A percentile compares a stretch with the other conserved stretches of the same genome.
Conservation (phyloP, 1,139 yeast genomes). For the Taiozyma sp. region DNA sequence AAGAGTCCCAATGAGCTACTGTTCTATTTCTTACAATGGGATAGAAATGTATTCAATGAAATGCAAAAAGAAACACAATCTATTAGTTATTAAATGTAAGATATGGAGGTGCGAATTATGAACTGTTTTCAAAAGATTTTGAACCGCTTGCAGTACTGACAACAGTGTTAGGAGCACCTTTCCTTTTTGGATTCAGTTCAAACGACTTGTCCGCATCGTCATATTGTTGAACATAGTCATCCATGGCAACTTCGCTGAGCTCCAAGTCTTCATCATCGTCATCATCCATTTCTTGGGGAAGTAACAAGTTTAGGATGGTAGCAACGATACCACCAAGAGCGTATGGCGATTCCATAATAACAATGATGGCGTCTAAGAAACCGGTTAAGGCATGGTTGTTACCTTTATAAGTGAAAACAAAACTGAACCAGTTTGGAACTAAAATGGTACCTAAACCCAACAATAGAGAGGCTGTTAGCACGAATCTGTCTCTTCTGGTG, state of each 20-base stretch:
- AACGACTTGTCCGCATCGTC: constrained; percentile 5
- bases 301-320: constrained; percentile 58
- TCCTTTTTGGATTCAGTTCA: constrained; percentile 3
- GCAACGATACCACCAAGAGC: constrained; percentile 83
- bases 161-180: not conserved
- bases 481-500: constrained; percentile 83
- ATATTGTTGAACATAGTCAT: constrained; percentile 14
- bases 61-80: not conserved
- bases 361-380: constrained; percentile 71
- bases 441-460: constrained; percentile 79
- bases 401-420: constrained; percentile 77
- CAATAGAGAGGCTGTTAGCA: constrained; percentile 68
- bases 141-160: not conserved
- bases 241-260: constrained; percentile 14
- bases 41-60: not conserved
- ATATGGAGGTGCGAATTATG: not conserved
- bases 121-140: not conserved
- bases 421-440: constrained; percentile 67
- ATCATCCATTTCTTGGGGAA: constrained; percentile 68
- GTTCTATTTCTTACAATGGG: not conserved
- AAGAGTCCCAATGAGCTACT: not conserved
- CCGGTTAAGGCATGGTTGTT: constrained; percentile 59
- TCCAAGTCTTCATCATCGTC: constrained; percentile 31
- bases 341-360: constrained; percentile 84
- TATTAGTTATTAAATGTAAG: not conserved